These are phyloP conservation scores for Lentinula guzmanii DNA, from an alignment of 768 basidiomycete genomes.

Conservation along the genomic window DNA sequence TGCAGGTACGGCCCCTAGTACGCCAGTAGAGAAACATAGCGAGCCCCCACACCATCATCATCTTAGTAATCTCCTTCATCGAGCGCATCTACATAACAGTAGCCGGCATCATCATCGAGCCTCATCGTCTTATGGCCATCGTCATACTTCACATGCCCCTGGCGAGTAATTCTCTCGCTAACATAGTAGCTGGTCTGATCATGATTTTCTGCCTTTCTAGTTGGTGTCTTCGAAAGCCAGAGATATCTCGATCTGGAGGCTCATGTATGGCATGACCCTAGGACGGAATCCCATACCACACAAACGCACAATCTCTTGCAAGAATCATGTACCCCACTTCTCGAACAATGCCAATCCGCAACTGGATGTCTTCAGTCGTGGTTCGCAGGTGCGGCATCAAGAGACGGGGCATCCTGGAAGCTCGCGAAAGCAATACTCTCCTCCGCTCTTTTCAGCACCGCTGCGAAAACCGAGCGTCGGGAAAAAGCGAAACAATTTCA, in stretches of 20 bases:
- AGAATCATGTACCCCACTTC: conserved; percentile 48
- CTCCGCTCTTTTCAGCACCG: neutral
- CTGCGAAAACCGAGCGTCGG: neutral
- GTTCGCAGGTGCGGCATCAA: conserved; percentile 36
- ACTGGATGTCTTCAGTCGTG: conserved; percentile 41
- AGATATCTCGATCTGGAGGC: conserved; percentile 65
- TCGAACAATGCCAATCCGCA: conserved; percentile 34
- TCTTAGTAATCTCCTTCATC: conserved; percentile 11
- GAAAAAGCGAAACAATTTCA: neutral
- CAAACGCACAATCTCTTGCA: conserved; percentile 38
- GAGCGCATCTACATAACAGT: conserved; percentile 17
- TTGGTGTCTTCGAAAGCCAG: conserved; percentile 72
- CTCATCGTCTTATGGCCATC: conserved; percentile 10
- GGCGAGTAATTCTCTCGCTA: conserved; percentile 23
- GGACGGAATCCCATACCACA: conserved; percentile 34
- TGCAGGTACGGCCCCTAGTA: conserved; percentile 19
- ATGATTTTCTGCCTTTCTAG: conserved; percentile 35
- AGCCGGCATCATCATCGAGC: conserved; percentile 26
- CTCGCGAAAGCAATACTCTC: neutral
- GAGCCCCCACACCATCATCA: conserved; percentile 3
- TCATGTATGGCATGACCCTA: conserved; percentile 42
- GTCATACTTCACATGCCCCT: conserved; percentile 4
- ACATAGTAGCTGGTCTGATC: neutral
- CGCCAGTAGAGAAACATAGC: conserved; percentile 7
- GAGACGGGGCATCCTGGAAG: conserved; percentile 20